Evolutionary conservation across 108 stramenopile species (phyloP).

Genomic region (Skeletonema costatum): DNA sequence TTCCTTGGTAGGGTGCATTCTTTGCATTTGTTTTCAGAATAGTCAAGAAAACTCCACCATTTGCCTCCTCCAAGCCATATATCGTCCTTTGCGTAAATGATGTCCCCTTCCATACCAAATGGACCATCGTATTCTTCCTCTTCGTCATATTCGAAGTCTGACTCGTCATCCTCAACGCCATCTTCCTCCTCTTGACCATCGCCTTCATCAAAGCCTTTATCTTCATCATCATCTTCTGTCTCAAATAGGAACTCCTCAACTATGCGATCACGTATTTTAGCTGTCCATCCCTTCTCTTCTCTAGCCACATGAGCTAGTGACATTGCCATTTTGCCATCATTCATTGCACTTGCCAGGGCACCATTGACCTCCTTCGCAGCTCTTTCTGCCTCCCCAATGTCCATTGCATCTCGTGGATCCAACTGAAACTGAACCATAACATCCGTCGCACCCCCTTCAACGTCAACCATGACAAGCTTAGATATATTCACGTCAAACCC

Average conservation of each 20-base stretch:
- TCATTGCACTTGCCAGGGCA: slow-evolving; percentile 69
- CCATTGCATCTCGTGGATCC: slow-evolving; percentile 42
- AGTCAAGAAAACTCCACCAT: slow-evolving; percentile 73
- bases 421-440: slow-evolving; percentile 66
- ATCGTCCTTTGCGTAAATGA: slow-evolving; percentile 59
- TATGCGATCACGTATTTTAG: slow-evolving; percentile 62
- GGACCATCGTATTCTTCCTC: slow-evolving; percentile 56
- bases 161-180: slow-evolving; percentile 17
- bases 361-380: slow-evolving; percentile 61
- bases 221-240: slow-evolving; percentile 66
- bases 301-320: slow-evolving; percentile 65
- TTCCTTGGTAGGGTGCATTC: slow-evolving; percentile 66
- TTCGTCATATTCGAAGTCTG: slow-evolving; percentile 6
- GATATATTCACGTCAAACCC: slow-evolving; percentile 63
- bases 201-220: slow-evolving; percentile 16
- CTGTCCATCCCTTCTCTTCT: slow-evolving; percentile 70
- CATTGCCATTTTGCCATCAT: slow-evolving; percentile 74
- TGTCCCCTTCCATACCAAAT: slow-evolving; percentile 62
- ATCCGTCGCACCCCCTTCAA: slow-evolving; percentile 60
- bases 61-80: slow-evolving; percentile 74
- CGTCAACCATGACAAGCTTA: slow-evolving; percentile 56
- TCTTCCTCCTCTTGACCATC: slow-evolving; percentile 18
- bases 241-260: slow-evolving; percentile 85
- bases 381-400: slow-evolving; percentile 46
- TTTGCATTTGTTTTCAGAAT: slow-evolving; percentile 51